A percentile compares a stretch with the other conserved stretches of the same genome.
Conservation (phyloP, 352 stramenopile species). For the Globisporangium polare region DNA sequence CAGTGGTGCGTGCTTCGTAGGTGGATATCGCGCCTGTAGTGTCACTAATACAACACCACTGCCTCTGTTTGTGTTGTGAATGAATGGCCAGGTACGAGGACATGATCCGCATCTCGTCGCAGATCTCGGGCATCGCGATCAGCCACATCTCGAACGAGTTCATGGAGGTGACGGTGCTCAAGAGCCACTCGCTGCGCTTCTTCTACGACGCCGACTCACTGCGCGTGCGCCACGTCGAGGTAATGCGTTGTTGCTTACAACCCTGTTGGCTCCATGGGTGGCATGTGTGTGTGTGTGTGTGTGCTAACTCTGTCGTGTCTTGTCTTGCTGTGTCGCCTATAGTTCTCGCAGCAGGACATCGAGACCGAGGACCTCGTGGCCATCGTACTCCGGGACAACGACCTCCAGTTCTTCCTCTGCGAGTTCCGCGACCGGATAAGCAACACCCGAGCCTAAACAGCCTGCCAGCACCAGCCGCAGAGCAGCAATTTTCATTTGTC, state of each 20-base stretch:
- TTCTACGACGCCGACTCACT: conserved; percentile 59
- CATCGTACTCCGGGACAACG: conserved; percentile 55
- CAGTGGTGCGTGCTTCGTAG: conserved; percentile 35
- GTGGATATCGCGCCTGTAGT: too few species aligned
- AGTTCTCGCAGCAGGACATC: conserved; percentile 29
- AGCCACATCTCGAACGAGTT: conserved; percentile 50
- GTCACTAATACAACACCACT: too few species aligned
- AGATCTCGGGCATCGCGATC: conserved; percentile 56
- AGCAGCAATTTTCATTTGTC: too few species aligned
- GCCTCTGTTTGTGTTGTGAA: too few species aligned
- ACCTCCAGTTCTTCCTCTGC: conserved; percentile 48
- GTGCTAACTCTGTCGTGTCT: neutral
- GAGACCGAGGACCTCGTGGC: conserved; percentile 42
- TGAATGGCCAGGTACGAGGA: conserved; percentile 48
- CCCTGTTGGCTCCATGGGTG: too few species aligned
- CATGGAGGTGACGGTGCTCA: conserved; percentile 52
- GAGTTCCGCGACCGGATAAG: conserved; percentile 56
- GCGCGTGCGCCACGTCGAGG: conserved; percentile 52
- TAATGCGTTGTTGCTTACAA: too few species aligned
- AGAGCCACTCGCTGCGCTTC: conserved; percentile 47
- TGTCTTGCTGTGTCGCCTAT: neutral
- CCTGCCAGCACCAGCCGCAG: too few species aligned
- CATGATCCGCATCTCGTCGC: conserved; percentile 47
- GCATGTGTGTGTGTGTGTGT: neutral
- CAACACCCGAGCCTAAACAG: neutral